Conservation (phyloP, 1,284 basidiomycete species). For the Moesziomyces sp. region DNA sequence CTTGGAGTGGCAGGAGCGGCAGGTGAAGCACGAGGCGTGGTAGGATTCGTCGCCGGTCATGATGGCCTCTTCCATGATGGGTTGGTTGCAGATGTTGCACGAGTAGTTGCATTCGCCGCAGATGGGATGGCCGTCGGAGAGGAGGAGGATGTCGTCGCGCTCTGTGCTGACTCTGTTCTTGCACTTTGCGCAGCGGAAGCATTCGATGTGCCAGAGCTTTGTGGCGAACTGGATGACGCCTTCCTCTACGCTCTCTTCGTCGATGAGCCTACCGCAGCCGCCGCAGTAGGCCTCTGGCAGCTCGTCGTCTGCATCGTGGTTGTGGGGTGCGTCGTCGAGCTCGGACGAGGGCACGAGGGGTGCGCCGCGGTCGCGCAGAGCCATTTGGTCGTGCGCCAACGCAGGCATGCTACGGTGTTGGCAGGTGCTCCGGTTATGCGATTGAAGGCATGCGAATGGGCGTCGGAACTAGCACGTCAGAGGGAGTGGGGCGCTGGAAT, state of each 20-base stretch:
- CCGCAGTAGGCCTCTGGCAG: slow-evolving; percentile 60
- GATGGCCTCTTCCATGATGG: slow-evolving; percentile 53
- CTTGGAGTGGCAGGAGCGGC: slow-evolving; percentile 89
- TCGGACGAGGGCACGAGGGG: slow-evolving; percentile 3
- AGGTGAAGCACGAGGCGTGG: slow-evolving; percentile 98
- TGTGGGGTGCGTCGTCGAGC: slow-evolving; percentile 11
- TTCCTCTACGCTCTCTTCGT: slow-evolving; percentile 57
- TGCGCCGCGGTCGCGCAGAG: slow-evolving; percentile 4
- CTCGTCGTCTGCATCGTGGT: slow-evolving; percentile 38
- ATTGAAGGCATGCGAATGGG: neutral
- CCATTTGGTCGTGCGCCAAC: slow-evolving; percentile 20
- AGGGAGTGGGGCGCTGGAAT: neutral
- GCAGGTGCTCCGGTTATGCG: neutral
- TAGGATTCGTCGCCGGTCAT: slow-evolving; percentile 86
- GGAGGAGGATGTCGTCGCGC: slow-evolving; percentile 86
- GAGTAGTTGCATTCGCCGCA: slow-evolving; percentile 96
- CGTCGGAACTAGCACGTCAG: no score
- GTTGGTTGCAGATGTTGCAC: slow-evolving; percentile 63
- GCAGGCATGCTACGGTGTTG: slow-evolving; percentile 23
- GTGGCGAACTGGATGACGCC: slow-evolving; percentile 62
- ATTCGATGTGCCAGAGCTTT: slow-evolving; percentile 62
- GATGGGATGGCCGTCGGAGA: slow-evolving; percentile 95
- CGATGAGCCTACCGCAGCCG: slow-evolving; percentile 54
- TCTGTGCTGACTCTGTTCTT: slow-evolving; percentile 76
- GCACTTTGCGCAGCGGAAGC: slow-evolving; percentile 68